phyloP scores from a whole-genome alignment of 805 yeast species.

The Schwanniomyces vanrijiae region DNA sequence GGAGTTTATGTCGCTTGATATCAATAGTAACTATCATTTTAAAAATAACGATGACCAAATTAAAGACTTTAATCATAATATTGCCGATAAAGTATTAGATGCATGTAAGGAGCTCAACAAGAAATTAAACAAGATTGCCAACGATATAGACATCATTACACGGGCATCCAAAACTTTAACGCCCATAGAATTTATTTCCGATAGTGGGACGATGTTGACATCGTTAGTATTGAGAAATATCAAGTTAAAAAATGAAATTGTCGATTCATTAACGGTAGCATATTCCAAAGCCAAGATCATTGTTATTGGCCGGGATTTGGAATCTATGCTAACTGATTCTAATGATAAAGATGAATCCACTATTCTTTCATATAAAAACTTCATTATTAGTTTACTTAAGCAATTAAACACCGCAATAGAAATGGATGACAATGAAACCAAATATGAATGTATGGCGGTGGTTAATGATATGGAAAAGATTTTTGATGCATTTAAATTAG shows the following conservation, averaged over 20 bases:
- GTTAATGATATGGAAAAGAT: conserved; percentile 71
- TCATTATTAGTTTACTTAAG: conserved; percentile 55
- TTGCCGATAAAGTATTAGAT: conserved; percentile 53
- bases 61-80: conserved; percentile 47
- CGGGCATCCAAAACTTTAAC: conserved; percentile 38
- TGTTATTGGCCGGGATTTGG: conserved; percentile 63
- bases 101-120: conserved; percentile 50
- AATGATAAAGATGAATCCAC: conserved; percentile 24
- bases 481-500: conserved; percentile 56
- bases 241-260: conserved; percentile 49
- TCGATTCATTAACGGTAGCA: conserved; percentile 53
- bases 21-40: conserved; percentile 43
- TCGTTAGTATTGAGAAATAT: conserved; percentile 46
- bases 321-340: conserved; percentile 41
- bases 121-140: conserved; percentile 39
- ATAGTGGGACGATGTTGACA: conserved; percentile 50
- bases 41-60: conserved; percentile 16
- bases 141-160: conserved; percentile 49
- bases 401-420: conserved; percentile 59
- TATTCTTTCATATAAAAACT: conserved; percentile 50
- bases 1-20: conserved; percentile 56
- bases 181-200: conserved; percentile 50
- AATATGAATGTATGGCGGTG: conserved; percentile 66
- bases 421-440: conserved; percentile 53
- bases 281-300: conserved; percentile 68